These are phyloP conservation scores for Lipomyces spencermartinsiae DNA, from an alignment of 805 yeast species.

Conservation along the genomic window DNA sequence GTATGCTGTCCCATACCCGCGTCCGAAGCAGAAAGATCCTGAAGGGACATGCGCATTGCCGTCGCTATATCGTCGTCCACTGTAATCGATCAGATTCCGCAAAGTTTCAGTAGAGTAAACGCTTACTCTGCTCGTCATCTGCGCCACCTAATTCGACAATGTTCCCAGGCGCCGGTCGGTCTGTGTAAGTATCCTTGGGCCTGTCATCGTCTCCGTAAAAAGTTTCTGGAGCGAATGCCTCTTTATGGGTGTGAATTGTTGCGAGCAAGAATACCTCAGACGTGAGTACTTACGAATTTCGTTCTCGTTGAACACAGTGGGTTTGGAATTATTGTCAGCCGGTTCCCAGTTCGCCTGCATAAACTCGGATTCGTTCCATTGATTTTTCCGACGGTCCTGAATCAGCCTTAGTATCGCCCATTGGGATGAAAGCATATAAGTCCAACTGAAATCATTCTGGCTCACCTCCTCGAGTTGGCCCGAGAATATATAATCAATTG, in stretches of 20 bases:
- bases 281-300: constrained; percentile 14
- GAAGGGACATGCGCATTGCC: constrained; percentile 37
- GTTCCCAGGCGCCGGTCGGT: not conserved
- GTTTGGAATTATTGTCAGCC: not conserved
- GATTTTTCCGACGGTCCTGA: constrained; percentile 15
- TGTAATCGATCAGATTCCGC: not conserved
- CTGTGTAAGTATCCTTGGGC: not conserved
- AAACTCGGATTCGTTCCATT: constrained; percentile 26
- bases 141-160: not conserved
- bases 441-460: not conserved
- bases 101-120: not conserved
- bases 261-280: no score
- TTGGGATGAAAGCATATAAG: not conserved
- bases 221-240: constrained; percentile 30
- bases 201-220: constrained; percentile 21
- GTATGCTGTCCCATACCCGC: constrained; percentile 8
- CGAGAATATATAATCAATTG: constrained; percentile 44
- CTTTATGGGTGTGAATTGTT: constrained; percentile 1
- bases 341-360: constrained; percentile 18
- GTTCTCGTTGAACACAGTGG: constrained; percentile 15
- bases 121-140: constrained; percentile 25
- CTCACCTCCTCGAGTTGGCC: constrained; percentile 32
- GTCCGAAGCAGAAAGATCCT: constrained; percentile 21
- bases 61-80: constrained; percentile 32
- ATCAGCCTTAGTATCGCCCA: not conserved